Conservation (phyloP, 108 stramenopile genomes). For the Conticribra guillardii region DNA sequence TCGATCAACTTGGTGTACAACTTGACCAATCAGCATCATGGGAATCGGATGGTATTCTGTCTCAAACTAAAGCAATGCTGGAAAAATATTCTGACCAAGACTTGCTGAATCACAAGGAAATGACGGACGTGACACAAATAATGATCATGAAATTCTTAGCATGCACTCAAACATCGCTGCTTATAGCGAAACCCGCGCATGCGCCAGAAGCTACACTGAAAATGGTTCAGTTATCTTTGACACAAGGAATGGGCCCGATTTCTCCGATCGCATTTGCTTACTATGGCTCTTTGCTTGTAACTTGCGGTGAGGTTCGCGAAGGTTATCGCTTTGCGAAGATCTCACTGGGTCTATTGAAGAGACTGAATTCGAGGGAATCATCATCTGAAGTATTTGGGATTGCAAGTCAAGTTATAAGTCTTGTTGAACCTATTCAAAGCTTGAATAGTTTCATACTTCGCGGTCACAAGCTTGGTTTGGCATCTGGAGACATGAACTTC, state of each 20-base stretch:
- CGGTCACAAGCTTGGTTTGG: slow-evolving; percentile 1
- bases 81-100: not conserved
- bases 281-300: slow-evolving; percentile 9
- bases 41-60: not conserved
- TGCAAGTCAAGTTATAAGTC: not conserved
- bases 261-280: slow-evolving; percentile 24
- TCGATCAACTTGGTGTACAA: not conserved
- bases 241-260: slow-evolving; percentile 18
- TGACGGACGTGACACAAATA: slow-evolving; percentile 11
- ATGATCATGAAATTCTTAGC: slow-evolving; percentile 27
- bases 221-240: slow-evolving; percentile 4
- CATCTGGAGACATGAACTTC: slow-evolving; percentile 11
- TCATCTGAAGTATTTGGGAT: slow-evolving; percentile 1
- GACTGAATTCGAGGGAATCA: not conserved
- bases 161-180: not conserved
- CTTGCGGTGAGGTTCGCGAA: slow-evolving; percentile 2
- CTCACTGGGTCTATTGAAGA: slow-evolving; percentile 11
- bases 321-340: slow-evolving; percentile 21
- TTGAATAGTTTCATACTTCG: not conserved
- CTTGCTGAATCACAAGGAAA: slow-evolving; percentile 6
- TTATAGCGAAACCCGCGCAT: not conserved
- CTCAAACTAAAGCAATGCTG: not conserved
- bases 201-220: slow-evolving; percentile 6
- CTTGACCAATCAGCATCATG: not conserved
- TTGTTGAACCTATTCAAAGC: slow-evolving; percentile 17